phyloP scores from a whole-genome alignment of 805 yeast species.

The Metschnikowia gruessii region DNA sequence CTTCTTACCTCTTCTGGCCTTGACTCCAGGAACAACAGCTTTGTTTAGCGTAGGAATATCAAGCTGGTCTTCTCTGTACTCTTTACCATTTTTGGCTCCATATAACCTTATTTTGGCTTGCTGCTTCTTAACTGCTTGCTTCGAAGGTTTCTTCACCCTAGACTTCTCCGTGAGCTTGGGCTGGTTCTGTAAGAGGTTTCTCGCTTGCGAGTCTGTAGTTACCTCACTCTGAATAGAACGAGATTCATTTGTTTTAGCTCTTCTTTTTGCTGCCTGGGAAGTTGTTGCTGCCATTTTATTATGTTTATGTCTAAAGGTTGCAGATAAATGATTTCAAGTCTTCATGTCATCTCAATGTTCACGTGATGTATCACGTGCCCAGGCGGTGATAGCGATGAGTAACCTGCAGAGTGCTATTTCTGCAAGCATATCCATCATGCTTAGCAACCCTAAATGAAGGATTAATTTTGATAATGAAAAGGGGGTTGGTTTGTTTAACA shows the following conservation, averaged over 20 bases:
- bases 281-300: constrained; percentile 56
- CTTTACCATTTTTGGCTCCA: constrained; percentile 57
- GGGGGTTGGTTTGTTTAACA: no score
- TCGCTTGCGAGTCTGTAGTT: constrained; percentile 60
- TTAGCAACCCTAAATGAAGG: no score
- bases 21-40: constrained; percentile 80
- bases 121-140: constrained; percentile 59
- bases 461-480: no score
- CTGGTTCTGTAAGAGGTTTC: constrained; percentile 57
- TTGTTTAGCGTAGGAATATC: constrained; percentile 77
- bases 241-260: constrained; percentile 48
- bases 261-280: constrained; percentile 58
- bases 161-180: constrained; percentile 64
- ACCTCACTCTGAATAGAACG: constrained; percentile 66
- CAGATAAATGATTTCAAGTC: neutral
- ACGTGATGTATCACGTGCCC: constrained; percentile 5
- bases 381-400: neutral
- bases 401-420: neutral
- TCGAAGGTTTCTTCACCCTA: constrained; percentile 46
- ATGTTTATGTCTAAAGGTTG: neutral
- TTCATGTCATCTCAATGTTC: constrained; percentile 10
- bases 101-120: constrained; percentile 62
- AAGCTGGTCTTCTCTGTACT: constrained; percentile 73
- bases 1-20: constrained; percentile 78
- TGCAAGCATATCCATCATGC: neutral